Percentiles rank a stretch among this genome's conserved stretches.
phyloP scores from a whole-genome alignment of 1,284 basidiomycete species.

The Violaceomyces palustris region DNA sequence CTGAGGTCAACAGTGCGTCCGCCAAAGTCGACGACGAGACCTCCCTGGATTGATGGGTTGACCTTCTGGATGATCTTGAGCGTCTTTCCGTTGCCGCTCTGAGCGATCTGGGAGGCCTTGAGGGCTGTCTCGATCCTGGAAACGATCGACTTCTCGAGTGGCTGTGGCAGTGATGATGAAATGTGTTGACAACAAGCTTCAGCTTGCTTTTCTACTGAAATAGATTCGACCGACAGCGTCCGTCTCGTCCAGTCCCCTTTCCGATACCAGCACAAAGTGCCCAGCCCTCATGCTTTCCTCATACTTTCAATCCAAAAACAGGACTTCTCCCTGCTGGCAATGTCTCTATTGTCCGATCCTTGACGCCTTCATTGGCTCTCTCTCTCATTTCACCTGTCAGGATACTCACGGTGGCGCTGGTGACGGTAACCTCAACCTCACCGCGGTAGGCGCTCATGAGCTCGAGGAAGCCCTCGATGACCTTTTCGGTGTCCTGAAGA shows the following conservation, averaged over 20 bases:
- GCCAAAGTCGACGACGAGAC: slow-evolving; percentile 91
- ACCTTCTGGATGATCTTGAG: slow-evolving; percentile 51
- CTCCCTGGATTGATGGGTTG: slow-evolving; percentile 55
- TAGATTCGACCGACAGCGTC: too few relatives aligned
- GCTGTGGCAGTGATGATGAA: not conserved
- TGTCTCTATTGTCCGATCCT: too few relatives aligned
- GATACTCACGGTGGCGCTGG: slow-evolving; percentile 60
- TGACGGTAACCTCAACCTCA: slow-evolving; percentile 87
- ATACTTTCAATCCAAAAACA: too few relatives aligned
- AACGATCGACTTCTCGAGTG: slow-evolving; percentile 46
- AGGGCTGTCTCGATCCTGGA: slow-evolving; percentile 49
- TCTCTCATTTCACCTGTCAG: too few relatives aligned
- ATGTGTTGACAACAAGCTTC: not conserved
- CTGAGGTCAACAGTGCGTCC: slow-evolving; percentile 96
- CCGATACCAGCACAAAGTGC: too few relatives aligned
- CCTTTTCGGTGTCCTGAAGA: slow-evolving; percentile 73
- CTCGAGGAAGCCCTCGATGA: slow-evolving; percentile 86
- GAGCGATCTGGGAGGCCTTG: slow-evolving; percentile 45
- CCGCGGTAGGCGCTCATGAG: slow-evolving; percentile 85
- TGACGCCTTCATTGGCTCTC: too few relatives aligned
- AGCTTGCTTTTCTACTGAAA: too few relatives aligned
- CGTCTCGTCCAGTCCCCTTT: too few relatives aligned
- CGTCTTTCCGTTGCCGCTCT: slow-evolving; percentile 41
- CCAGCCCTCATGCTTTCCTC: too few relatives aligned
- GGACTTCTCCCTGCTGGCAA: too few relatives aligned